phyloP scores from a whole-genome alignment of 768 basidiomycete genomes.

The Rhodosporidiobolus sp. region DNA sequence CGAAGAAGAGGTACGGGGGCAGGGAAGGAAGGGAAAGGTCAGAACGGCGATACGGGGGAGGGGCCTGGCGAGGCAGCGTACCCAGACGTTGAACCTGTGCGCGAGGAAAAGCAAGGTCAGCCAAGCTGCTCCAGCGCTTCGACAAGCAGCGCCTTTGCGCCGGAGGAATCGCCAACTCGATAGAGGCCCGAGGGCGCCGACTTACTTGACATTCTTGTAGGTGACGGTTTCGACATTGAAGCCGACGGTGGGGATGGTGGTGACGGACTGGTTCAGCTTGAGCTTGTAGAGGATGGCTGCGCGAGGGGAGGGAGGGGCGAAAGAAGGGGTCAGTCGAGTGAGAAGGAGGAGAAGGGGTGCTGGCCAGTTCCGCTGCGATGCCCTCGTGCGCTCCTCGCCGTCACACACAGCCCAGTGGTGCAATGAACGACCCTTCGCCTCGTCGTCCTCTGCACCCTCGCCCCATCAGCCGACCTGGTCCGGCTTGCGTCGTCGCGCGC shows the following conservation, averaged over 20 bases:
- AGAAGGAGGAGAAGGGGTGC: not conserved
- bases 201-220: constrained; percentile 76
- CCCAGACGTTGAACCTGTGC: constrained; percentile 52
- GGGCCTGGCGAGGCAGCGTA: constrained; percentile 27
- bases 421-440: no score
- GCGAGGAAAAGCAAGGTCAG: not conserved
- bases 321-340: not conserved
- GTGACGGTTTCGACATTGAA: constrained; percentile 99
- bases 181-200: not conserved
- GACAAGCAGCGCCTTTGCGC: not conserved
- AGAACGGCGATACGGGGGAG: not conserved
- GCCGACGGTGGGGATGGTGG: constrained; percentile 95
- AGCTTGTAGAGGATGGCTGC: constrained; percentile 97
- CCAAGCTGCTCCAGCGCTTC: not conserved
- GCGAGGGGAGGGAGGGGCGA: not conserved
- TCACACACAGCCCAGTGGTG: no score
- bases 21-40: not conserved
- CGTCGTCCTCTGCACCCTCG: no score
- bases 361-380: no score
- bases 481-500: no score
- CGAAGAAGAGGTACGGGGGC: not conserved
- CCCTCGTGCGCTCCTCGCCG: no score
- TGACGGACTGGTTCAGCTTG: constrained; percentile 97
- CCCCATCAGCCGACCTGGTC: no score
- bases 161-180: no score